Base-by-base conservation (phyloP, 139 green algal species). In the Limnomonas spitsbergensis region DNA sequence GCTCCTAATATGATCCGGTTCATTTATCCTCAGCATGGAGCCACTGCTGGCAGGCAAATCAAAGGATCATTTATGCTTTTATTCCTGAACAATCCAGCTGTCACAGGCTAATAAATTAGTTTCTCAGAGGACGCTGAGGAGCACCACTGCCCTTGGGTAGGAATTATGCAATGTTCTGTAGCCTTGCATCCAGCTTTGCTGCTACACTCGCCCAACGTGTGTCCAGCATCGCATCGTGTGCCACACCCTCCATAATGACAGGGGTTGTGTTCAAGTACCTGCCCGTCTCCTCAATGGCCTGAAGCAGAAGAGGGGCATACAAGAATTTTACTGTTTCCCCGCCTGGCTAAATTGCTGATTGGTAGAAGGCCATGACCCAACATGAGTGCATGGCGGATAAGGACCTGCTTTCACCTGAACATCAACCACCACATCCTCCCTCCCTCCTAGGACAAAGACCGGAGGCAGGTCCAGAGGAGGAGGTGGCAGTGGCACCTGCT, bases 191-290 rank as follows among this genome's bases (percentile, higher is more conserved):
- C 40, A 96, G 67, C 3, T 70, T 66, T 0, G 78, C 74, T 40
- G 92, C 92, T 34, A 83, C 88, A n/a, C 71, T 31, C 73, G 86
- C 68, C 88, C 91, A 95, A 24, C 81, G 36, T 0, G 85, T 88
- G 80, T 97, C 92, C 73, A 98, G 85, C 94, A 98, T 98, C 36
- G 90, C 76, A 80, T 98, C 94, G 69, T 98, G 94, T 4, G 91
- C 93, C 47, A 91, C 80, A n/a, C 77, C 53, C 1, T 66, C 34
- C 40, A 95, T 76, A 27, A 94, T 56, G 2, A 89, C 47, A 0
- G 86, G 82, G 20, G 70, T 6, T 4, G 78, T 80, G 20, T 76
- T 68, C 69, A 89, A 94, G 74, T 87, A 89, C 0, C 39, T 70
- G 14, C 84, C 88, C 29, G 86, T 83, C 79, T 94, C 90, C 86